Evolutionary conservation across 2,329 filamentous ascomycete species (phyloP), one percentile per base, ranked within the genome.

Genomic region (Lasiodiplodia sp.): DNA sequence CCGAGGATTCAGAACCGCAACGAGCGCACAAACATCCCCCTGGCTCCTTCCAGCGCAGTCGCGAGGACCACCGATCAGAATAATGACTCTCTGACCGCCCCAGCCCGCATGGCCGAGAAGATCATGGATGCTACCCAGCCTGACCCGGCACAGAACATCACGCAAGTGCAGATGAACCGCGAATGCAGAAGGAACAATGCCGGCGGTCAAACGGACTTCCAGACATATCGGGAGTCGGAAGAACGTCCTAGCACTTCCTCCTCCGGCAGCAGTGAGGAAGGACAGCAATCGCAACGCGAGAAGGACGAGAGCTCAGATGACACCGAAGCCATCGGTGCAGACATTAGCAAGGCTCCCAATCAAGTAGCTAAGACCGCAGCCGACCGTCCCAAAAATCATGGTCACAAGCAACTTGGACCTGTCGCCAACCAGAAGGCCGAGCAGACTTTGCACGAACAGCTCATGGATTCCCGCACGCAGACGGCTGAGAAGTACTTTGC

Each of bases 161-260:
- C 60, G 11, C 44, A 52, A 12, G 28, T 64, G 4, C 44, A 28
- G 7, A 16, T 52, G 16, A n/a, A n/a, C 18, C 38, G 14, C 28
- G 11, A 14, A 31, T 12, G 23, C n/a, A 4, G 28, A 10, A 31
- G 25, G 2, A 37, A 52, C n/a, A 6, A 23, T 23, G 23, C 25
- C 38, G 44, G 38, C 14, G 31, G 44, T 14, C 23, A 47, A 21
- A 8, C n/a, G 44, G 44, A 47, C 11, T 37, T n/a, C n/a, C 37
- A 52, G 44, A 25, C 44, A 38, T 64, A 64, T 31, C 60, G 60
- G 2, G 60, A 64, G n/a, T 31, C 28, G 4, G 60, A 64, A 38
- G 60, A 64, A 16, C 60, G 60, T 14, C 60, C 60, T 25, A 63
- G 58, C 6, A 64, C 60, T 11, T 64, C 60, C 1, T 63, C 58